Evolutionary conservation across 2,329 filamentous ascomycete genomes (phyloP), one percentile per base, ranked within the genome.

Genomic region (Talaromyces sp.): DNA sequence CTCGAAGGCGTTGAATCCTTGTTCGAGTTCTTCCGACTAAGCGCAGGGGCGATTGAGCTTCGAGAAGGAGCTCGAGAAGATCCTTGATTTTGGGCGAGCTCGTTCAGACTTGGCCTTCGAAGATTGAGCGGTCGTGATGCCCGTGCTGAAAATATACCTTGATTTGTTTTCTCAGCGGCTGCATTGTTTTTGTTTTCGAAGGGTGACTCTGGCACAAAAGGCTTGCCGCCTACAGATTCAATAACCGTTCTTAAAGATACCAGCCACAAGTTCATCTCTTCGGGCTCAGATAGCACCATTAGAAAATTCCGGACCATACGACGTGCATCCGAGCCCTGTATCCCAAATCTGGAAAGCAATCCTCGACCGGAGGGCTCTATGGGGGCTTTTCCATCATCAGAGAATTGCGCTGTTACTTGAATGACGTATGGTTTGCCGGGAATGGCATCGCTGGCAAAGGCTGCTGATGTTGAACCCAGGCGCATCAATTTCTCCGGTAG

Each of bases 401-500:
- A 67, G 3, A 70, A 65, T 3, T 70, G 71, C 38, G 77, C 73
- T 12, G 76, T 79, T 12, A 81, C 69, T 60, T 80, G 78, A 46
- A 81, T 64, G 4, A 81, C 79, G 74, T 75, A 80, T 59, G 78
- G 79, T 61, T 75, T 79, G 2, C 79, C 79, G 0, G 78, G 77
- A 61, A 81, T 78, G 8, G 75, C 78, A 67, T 81, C 79, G 62
- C 77, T 79, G 1, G 76, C 79, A 66, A 80, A 80, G 11, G 79
- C 79, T 14, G 77, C 78, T 10, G 78, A 80, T 4, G 75, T 70
- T 19, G 74, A 72, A 2, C 76, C 76, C 54, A 81, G 64, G 46
- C 76, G 74, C 56, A 81, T 65, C 64, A 80, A 76, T 62, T 77
- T 78, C 65, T 81, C 79, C 0, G 79, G 79, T 3, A 78, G 64